Conservation (phyloP, 805 yeast genomes). For the Nakazawaea laoshanensis region DNA sequence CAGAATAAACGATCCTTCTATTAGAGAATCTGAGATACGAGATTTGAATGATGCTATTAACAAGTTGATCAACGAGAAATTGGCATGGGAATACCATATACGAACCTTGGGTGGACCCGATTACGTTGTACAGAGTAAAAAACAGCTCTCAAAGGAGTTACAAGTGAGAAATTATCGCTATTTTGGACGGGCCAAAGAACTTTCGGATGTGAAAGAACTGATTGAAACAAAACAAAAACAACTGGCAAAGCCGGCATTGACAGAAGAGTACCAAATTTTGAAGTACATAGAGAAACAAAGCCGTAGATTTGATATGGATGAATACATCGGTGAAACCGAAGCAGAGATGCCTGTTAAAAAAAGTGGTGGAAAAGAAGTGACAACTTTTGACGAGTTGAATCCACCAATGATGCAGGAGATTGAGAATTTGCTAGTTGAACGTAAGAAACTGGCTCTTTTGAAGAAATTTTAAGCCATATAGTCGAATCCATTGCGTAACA, state of each 20-base stretch:
- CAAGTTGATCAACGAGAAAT: conserved; percentile 53
- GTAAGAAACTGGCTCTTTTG: conserved; percentile 33
- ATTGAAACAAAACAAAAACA: conserved; percentile 24
- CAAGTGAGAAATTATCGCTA: conserved; percentile 54
- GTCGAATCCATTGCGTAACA: conserved; percentile 14
- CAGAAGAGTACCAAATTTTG: neutral
- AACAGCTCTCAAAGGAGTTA: conserved; percentile 10
- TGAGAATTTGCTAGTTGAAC: conserved; percentile 35
- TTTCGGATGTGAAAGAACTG: conserved; percentile 59
- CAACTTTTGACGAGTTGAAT: conserved; percentile 18
- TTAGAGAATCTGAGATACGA: conserved; percentile 55
- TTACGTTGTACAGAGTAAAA: conserved; percentile 26
- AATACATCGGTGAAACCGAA: neutral
- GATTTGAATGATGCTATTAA: conserved; percentile 72
- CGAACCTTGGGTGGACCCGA: conserved; percentile 68
- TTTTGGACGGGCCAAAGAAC: conserved; percentile 77
- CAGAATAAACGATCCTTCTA: conserved; percentile 50
- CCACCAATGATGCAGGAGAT: conserved; percentile 31
- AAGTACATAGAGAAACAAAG: neutral
- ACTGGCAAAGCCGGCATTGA: neutral
- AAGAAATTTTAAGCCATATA: conserved; percentile 20
- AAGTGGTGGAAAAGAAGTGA: neutral
- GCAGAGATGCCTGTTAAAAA: neutral
- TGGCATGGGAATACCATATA: conserved; percentile 75
- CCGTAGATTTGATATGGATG: neutral